A percentile compares a stretch with the other conserved stretches of the same genome.
phyloP scores from a whole-genome alignment of 768 basidiomycete genomes.

The Lactarius hengduanensis region DNA sequence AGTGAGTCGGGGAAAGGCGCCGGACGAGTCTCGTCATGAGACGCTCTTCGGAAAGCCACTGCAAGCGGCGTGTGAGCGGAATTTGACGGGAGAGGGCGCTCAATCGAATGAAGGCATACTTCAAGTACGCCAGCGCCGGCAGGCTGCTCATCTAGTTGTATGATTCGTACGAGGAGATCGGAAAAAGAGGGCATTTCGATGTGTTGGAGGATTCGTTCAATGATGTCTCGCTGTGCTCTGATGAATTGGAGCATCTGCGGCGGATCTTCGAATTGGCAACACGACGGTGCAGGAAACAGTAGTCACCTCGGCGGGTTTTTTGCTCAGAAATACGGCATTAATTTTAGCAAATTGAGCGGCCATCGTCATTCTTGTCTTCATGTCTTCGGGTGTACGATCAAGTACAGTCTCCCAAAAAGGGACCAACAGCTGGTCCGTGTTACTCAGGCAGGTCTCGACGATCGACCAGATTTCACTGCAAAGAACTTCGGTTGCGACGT shows the following conservation, averaged over 20 bases:
- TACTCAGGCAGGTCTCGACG: conserved; percentile 80
- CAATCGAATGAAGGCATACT: conserved; percentile 52
- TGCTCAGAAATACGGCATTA: conserved; percentile 82
- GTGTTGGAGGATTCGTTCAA: conserved; percentile 79
- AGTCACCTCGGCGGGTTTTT: conserved; percentile 86
- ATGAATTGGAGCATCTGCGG: conserved; percentile 91
- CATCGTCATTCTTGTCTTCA: conserved; percentile 84
- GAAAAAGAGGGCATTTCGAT: conserved; percentile 89
- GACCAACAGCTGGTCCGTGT: conserved; percentile 66
- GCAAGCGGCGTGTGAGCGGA: conserved; percentile 37
- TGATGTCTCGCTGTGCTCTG: conserved; percentile 73
- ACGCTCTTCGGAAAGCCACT: conserved; percentile 88
- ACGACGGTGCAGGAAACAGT: conserved; percentile 30
- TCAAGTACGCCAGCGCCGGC: conserved; percentile 82
- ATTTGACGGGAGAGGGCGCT: conserved; percentile 36
- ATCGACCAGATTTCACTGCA: conserved; percentile 96
- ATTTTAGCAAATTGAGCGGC: conserved; percentile 95
- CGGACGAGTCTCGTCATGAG: conserved; percentile 80
- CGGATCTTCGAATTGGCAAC: conserved; percentile 35
- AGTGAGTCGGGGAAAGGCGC: conserved; percentile 75
- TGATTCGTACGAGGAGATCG: conserved; percentile 86
- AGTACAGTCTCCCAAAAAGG: conserved; percentile 93
- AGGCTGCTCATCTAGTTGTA: conserved; percentile 84
- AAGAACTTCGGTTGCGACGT: conserved; percentile 90
- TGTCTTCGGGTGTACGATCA: conserved; percentile 77